Percentiles rank a stretch among this genome's conserved stretches.
Evolutionary conservation across 352 stramenopile species (phyloP).

Genomic region (Phytophthora foliorum): DNA sequence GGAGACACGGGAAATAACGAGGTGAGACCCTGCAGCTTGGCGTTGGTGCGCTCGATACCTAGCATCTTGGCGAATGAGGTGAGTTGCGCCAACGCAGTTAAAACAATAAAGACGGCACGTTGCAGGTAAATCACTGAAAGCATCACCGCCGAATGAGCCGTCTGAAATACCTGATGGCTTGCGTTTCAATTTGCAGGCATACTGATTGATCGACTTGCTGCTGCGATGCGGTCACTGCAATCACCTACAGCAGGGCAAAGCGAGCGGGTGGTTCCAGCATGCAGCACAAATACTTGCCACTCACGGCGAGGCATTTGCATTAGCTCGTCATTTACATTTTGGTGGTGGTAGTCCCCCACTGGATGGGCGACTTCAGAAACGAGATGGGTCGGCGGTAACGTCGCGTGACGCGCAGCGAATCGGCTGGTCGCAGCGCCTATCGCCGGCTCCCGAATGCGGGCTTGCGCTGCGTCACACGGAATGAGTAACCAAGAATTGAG

Average conservation of each 20-base stretch:
- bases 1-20: conserved; percentile 1
- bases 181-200: not conserved
- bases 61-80: conserved; percentile 26
- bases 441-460: too few species aligned
- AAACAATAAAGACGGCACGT: too few species aligned
- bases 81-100: not conserved
- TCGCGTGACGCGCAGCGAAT: not conserved
- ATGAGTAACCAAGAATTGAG: too few species aligned
- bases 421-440: too few species aligned
- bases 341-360: not conserved
- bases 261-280: not conserved
- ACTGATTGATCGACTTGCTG: too few species aligned
- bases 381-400: not conserved
- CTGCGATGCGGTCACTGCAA: too few species aligned
- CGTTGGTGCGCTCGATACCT: conserved; percentile 7
- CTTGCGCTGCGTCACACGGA: too few species aligned
- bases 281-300: not conserved
- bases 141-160: not conserved
- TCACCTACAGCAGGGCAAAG: too few species aligned
- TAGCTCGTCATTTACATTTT: not conserved
- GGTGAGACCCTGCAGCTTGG: not conserved
- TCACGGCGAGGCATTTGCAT: not conserved
- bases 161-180: not conserved
- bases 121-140: not conserved
- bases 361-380: too few species aligned